These are phyloP conservation scores for Cyclotella kingstonii DNA, from an alignment of 108 stramenopile species.

Conservation along the genomic window DNA sequence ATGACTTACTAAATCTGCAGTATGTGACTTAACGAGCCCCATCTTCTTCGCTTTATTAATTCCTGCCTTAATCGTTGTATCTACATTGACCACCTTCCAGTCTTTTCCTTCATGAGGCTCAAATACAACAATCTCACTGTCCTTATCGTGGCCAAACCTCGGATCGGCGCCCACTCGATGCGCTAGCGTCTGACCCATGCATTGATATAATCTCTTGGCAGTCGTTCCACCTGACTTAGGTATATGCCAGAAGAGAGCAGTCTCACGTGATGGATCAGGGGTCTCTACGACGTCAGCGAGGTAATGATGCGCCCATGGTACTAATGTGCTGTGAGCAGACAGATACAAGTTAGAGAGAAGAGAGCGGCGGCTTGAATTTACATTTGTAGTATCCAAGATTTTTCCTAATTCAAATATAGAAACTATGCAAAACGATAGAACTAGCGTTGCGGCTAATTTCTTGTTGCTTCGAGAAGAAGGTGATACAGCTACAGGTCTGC, in stretches of 20 bases:
- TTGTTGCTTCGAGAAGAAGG: neutral
- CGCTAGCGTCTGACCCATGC: slow-evolving; percentile 38
- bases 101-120: slow-evolving; percentile 25
- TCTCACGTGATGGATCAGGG: slow-evolving; percentile 29
- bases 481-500: neutral
- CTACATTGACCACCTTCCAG: slow-evolving; percentile 46
- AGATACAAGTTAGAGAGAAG: slow-evolving; percentile 28
- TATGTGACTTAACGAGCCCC: slow-evolving; percentile 26
- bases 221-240: slow-evolving; percentile 47
- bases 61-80: slow-evolving; percentile 40
- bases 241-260: slow-evolving; percentile 49
- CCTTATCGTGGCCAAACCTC: slow-evolving; percentile 23
- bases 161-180: slow-evolving; percentile 41
- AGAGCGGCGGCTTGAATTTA: slow-evolving; percentile 21
- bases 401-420: slow-evolving; percentile 2
- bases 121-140: slow-evolving; percentile 30
- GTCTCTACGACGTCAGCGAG: slow-evolving; percentile 29
- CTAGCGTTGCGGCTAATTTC: neutral
- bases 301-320: slow-evolving; percentile 43
- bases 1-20: slow-evolving; percentile 31
- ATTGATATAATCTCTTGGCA: slow-evolving; percentile 44
- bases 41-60: slow-evolving; percentile 37
- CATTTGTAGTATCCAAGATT: neutral
- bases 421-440: neutral
- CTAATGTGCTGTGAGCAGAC: slow-evolving; percentile 25